Evolutionary conservation across 805 yeast genomes (phyloP).

Genomic region (Tetrapisispora pingtungensis): DNA sequence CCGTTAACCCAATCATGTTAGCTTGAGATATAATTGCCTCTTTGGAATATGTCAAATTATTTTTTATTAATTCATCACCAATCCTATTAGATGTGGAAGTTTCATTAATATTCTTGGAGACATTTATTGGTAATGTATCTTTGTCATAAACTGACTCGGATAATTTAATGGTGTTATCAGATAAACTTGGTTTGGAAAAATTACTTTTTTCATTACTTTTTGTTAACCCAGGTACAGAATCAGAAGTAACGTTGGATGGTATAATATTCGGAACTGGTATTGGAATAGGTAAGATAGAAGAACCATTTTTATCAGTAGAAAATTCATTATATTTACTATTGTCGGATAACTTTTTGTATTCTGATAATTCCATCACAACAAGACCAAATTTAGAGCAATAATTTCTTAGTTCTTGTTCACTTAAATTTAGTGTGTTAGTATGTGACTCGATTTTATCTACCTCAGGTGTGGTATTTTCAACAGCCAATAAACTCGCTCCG

Average conservation of each 20-base stretch:
- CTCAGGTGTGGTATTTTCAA: background rate
- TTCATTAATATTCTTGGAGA: background rate
- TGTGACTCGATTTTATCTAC: background rate
- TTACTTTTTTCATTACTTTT: background rate
- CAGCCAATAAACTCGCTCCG: background rate
- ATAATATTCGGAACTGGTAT: background rate
- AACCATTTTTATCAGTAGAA: background rate
- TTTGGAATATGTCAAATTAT: background rate
- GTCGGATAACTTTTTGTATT: background rate
- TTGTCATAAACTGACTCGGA: no score
- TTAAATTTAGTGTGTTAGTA: background rate
- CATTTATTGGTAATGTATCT: no score
- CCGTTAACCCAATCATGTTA: constrained; percentile 3
- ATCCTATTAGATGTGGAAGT: background rate
- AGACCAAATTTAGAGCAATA: constrained; percentile 15
- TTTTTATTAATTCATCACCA: background rate
- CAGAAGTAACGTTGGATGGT: background rate
- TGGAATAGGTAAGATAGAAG: background rate
- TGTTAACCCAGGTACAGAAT: background rate
- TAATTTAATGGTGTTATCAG: no score
- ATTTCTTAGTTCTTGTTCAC: constrained; percentile 3
- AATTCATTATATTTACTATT: background rate
- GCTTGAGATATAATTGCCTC: constrained; percentile 7
- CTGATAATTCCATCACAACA: constrained; percentile 19
- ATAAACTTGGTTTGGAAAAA: background rate